Evolutionary conservation across 2,329 filamentous ascomycete genomes (phyloP).

Genomic region (Scorias spongiosa): DNA sequence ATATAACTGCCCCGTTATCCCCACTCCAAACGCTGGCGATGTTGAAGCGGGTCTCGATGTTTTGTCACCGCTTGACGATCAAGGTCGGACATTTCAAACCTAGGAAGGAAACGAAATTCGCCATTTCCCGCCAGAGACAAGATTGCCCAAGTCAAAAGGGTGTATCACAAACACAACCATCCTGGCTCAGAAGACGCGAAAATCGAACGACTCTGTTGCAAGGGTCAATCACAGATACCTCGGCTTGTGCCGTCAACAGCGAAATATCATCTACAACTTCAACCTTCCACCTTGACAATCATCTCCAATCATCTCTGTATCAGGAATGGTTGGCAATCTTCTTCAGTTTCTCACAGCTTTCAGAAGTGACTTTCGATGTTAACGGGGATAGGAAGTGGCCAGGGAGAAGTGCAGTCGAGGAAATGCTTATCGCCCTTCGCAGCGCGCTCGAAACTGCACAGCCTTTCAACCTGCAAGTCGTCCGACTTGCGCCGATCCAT

Average conservation of each 20-base stretch:
- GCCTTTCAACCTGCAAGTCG: constrained; percentile 7
- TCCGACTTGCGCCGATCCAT: constrained; percentile 14
- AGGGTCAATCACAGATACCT: not conserved
- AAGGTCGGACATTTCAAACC: constrained; percentile 3
- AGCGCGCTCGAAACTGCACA: constrained; percentile 12
- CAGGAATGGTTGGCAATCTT: constrained; percentile 11
- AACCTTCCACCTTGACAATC: not conserved
- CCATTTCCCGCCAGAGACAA: not conserved
- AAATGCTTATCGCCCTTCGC: constrained; percentile 13
- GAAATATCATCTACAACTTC: not conserved
- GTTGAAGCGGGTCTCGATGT: constrained; percentile 3
- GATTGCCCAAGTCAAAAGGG: not conserved
- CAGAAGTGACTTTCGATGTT: constrained; percentile 10
- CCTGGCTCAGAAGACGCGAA: not conserved
- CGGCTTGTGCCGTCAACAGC: not conserved
- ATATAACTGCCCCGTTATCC: constrained; percentile 4
- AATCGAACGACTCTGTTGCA: not conserved
- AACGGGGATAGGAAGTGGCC: constrained; percentile 17
- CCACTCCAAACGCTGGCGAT: not conserved
- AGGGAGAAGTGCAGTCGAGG: constrained; percentile 13
- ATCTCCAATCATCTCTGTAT: not conserved
- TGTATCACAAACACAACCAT: not conserved
- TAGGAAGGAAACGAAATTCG: not conserved
- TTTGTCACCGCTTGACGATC: constrained; percentile 10
- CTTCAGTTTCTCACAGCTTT: constrained; percentile 6